A percentile compares a stretch with the other conserved stretches of the same genome.
Evolutionary conservation across 257 asterid species (phyloP).

Genomic region (Nyctanthes arbortristis): DNA sequence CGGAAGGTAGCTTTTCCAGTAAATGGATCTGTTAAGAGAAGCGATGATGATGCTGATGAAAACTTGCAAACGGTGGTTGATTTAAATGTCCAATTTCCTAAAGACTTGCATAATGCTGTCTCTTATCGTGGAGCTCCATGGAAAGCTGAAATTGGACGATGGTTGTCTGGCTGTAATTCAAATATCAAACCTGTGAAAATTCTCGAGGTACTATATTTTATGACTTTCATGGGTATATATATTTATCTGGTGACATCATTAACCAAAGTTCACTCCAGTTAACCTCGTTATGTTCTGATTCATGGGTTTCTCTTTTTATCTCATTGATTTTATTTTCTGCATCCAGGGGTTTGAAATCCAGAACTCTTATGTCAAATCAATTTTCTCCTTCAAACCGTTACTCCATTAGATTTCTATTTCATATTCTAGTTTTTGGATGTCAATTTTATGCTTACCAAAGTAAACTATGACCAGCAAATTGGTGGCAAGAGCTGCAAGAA

Average conservation of each 20-base stretch:
- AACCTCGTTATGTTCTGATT: not conserved
- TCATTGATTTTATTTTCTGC: too few relatives aligned
- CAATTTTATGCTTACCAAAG: not conserved
- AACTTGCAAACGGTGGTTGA: conserved; percentile 37
- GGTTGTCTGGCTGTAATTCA: conserved; percentile 82
- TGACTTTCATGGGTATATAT: not conserved
- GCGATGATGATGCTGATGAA: conserved; percentile 21
- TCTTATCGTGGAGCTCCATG: conserved; percentile 83
- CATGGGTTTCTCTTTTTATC: not conserved
- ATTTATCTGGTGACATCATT: not conserved
- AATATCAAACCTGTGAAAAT: conserved; percentile 43
- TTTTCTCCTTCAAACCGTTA: not conserved
- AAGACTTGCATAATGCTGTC: conserved; percentile 71
- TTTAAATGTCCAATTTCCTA: conserved; percentile 54
- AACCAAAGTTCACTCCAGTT: not conserved
- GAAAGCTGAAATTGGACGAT: conserved; percentile 83
- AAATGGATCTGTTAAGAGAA: conserved; percentile 31
- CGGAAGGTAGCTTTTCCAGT: conserved; percentile 18
- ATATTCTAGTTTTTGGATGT: not conserved
- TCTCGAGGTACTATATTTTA: not conserved
- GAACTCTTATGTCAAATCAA: not conserved
- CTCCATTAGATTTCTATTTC: not conserved
- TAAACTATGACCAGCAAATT: conserved; percentile 51
- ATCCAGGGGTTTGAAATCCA: not conserved
- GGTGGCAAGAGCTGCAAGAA: conserved; percentile 78